Evolutionary conservation across 1,284 basidiomycete genomes (phyloP).

Genomic region (Leccinum fallax): DNA sequence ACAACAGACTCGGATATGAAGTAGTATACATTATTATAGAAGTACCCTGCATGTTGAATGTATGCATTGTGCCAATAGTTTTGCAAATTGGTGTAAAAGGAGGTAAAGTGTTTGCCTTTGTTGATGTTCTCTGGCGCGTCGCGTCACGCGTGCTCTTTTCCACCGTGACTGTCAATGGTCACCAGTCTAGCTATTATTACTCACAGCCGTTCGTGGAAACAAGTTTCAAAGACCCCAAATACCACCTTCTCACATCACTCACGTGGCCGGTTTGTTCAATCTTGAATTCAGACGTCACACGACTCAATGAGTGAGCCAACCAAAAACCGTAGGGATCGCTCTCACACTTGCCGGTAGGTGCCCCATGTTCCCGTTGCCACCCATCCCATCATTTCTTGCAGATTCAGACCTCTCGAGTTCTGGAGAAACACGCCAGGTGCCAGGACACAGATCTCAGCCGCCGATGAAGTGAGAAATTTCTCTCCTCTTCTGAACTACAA

Average conservation of each 20-base stretch:
- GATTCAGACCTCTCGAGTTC: conserved; percentile 18
- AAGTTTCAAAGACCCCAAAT: neutral
- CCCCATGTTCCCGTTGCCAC: neutral
- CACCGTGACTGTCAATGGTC: too few relatives aligned
- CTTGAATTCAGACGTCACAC: neutral
- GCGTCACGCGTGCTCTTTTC: conserved; percentile 29
- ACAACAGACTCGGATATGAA: neutral
- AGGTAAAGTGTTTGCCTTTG: conserved; percentile 26
- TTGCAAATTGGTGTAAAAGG: too few relatives aligned
- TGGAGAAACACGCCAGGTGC: conserved; percentile 20
- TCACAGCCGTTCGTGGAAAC: neutral
- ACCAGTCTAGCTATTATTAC: neutral
- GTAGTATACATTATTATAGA: too few relatives aligned
- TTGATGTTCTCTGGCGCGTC: conserved; percentile 26
- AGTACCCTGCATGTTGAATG: neutral
- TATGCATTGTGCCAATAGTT: neutral
- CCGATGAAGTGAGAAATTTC: conserved; percentile 18
- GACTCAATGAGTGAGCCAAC: conserved; percentile 13
- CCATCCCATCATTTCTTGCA: neutral
- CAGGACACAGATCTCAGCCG: conserved; percentile 22
- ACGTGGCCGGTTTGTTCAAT: too few relatives aligned
- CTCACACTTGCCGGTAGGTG: conserved; percentile 25
- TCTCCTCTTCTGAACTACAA: neutral
- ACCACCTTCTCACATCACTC: neutral
- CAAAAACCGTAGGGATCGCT: conserved; percentile 35